phyloP scores from a whole-genome alignment of 768 basidiomycete species.

The Hericium erinaceus region DNA sequence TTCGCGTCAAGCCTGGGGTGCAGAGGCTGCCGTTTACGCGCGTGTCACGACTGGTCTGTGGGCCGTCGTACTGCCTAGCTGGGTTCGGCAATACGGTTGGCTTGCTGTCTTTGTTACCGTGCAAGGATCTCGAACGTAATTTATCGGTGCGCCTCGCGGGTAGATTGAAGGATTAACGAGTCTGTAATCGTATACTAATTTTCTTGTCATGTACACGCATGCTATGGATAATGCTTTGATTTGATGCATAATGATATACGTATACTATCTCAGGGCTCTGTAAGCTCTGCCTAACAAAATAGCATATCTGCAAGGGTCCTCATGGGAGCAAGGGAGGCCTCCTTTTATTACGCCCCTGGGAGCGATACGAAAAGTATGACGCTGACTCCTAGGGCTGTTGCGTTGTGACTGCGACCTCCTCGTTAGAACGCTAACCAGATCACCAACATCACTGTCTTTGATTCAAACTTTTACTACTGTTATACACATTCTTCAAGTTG shows the following conservation, averaged over 20 bases:
- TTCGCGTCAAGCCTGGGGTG: background rate
- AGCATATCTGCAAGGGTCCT: too few relatives aligned
- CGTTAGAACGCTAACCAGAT: background rate
- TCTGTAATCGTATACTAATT: background rate
- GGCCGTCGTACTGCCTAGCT: conserved; percentile 9
- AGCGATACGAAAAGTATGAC: too few relatives aligned
- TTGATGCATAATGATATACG: background rate
- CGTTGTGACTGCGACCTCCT: background rate
- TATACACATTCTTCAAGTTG: background rate
- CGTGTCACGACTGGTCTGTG: conserved; percentile 11
- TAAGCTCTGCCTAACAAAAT: too few relatives aligned
- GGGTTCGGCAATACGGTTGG: conserved; percentile 15
- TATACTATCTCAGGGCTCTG: background rate
- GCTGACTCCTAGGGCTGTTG: background rate
- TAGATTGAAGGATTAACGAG: background rate
- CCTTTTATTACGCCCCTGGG: too few relatives aligned
- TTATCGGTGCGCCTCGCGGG: background rate
- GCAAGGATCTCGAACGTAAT: background rate
- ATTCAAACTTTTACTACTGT: background rate
- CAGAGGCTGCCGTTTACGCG: conserved; percentile 14
- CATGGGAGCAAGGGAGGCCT: too few relatives aligned
- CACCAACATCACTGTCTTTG: background rate
- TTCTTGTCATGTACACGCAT: background rate
- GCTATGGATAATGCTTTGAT: background rate
- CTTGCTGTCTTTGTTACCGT: conserved; percentile 3